These are phyloP conservation scores for Candida dubliniensis DNA, from an alignment of 1,139 yeast species.

Conservation along the genomic window DNA sequence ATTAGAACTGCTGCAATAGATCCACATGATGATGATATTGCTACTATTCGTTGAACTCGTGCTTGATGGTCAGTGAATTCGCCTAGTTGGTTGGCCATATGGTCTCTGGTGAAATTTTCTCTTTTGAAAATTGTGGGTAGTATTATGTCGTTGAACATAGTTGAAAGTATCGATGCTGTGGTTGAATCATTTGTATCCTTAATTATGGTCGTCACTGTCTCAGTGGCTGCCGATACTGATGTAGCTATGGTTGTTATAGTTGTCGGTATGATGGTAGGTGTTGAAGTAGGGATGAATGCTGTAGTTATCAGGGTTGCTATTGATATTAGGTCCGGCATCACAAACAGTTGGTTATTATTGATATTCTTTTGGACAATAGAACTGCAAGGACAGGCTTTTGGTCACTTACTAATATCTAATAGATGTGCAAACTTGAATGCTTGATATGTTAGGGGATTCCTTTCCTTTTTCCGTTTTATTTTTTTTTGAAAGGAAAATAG, in stretches of 20 bases:
- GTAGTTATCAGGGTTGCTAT: neutral
- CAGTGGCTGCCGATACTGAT: neutral
- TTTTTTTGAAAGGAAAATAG: no score
- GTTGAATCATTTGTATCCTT: neutral
- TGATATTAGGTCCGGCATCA: neutral
- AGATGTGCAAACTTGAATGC: no score
- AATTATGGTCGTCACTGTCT: neutral
- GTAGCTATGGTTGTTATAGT: conserved; percentile 1
- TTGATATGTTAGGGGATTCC: no score
- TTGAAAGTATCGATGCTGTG: neutral
- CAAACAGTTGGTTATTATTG: neutral
- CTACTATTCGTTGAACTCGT: conserved; percentile 46
- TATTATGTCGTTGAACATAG: neutral
- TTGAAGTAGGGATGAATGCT: neutral
- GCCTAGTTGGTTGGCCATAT: conserved; percentile 22
- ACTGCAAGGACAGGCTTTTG: neutral
- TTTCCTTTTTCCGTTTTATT: no score
- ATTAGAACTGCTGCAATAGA: conserved; percentile 57
- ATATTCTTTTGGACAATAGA: neutral
- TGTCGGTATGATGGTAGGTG: neutral
- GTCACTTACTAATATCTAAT: no score
- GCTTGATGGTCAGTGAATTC: conserved; percentile 27
- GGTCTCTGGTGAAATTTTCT: neutral
- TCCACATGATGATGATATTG: conserved; percentile 56
- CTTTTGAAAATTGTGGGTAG: conserved; percentile 6